Evolutionary conservation across 1,284 basidiomycete species (phyloP).

Genomic region (Rhodofomes roseus): DNA sequence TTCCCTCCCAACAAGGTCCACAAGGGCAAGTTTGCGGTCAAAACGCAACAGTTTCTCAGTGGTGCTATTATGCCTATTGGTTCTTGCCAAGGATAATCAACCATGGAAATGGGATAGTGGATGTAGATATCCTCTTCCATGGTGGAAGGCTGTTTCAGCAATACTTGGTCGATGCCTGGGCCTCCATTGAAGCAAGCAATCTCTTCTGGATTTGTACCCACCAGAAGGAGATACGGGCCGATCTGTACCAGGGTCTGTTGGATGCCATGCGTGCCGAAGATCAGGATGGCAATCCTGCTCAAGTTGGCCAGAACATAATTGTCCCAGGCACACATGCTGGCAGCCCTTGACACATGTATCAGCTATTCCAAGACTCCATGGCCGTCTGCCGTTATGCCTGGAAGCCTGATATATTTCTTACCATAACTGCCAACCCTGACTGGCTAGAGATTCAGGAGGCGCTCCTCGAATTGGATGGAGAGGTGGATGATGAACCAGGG

Average conservation of each 20-base stretch:
- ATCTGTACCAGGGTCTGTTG: slow-evolving; percentile 33
- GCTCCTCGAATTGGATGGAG: slow-evolving; percentile 24
- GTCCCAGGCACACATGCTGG: too few relatives aligned
- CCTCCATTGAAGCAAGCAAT: slow-evolving; percentile 21
- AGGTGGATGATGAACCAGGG: too few relatives aligned
- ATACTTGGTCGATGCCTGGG: slow-evolving; percentile 33
- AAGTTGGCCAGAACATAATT: too few relatives aligned
- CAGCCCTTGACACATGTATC: too few relatives aligned
- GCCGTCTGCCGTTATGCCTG: too few relatives aligned
- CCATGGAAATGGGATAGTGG: too few relatives aligned
- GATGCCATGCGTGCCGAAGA: slow-evolving; percentile 28
- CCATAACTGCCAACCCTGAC: slow-evolving; percentile 42
- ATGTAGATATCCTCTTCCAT: slow-evolving; percentile 25
- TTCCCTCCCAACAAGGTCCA: too few relatives aligned
- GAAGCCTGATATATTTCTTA: slow-evolving; percentile 41
- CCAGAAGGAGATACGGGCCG: slow-evolving; percentile 35
- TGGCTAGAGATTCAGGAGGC: slow-evolving; percentile 41
- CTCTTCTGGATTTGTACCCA: slow-evolving; percentile 27
- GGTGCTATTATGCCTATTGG: too few relatives aligned
- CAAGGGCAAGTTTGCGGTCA: too few relatives aligned
- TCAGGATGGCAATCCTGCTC: slow-evolving; percentile 14
- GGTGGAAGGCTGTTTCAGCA: slow-evolving; percentile 39
- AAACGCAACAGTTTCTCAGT: too few relatives aligned
- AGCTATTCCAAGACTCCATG: too few relatives aligned
- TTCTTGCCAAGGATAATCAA: too few relatives aligned